A percentile compares a stretch with the other conserved stretches of the same genome.
Evolutionary conservation across 2,329 filamentous ascomycete species (phyloP).

Genomic region (Diaporthe sp.): DNA sequence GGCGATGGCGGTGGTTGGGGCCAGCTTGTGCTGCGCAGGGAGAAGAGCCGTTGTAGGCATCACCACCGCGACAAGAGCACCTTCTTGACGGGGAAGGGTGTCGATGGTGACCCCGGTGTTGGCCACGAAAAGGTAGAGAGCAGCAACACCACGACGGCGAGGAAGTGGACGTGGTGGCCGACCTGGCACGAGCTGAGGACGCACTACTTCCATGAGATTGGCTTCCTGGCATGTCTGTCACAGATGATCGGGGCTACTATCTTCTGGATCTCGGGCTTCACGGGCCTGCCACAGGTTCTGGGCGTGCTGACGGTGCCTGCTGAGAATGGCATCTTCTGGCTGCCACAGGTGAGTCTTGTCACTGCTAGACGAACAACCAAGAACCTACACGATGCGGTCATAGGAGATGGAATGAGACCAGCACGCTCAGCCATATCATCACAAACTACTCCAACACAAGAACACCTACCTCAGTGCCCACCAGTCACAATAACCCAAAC

Average conservation of each 20-base stretch:
- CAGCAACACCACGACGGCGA: slow-evolving; percentile 24
- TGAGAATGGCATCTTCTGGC: slow-evolving; percentile 71
- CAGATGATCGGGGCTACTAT: slow-evolving; percentile 71
- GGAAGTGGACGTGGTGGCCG: slow-evolving; percentile 71
- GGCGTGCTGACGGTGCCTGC: slow-evolving; percentile 58
- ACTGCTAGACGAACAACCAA: not conserved
- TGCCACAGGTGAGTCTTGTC: slow-evolving; percentile 62
- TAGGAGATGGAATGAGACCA: not conserved
- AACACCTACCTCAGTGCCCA: too few relatives aligned
- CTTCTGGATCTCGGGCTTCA: slow-evolving; percentile 75
- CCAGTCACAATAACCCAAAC: not conserved
- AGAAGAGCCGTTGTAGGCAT: slow-evolving; percentile 38
- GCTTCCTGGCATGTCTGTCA: slow-evolving; percentile 70
- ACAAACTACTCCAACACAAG: not conserved
- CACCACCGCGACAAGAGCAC: slow-evolving; percentile 39
- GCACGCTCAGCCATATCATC: not conserved
- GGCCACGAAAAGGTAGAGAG: not conserved
- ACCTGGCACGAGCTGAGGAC: slow-evolving; percentile 66
- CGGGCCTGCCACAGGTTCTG: slow-evolving; percentile 68
- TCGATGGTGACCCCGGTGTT: not conserved
- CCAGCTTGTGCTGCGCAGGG: slow-evolving; percentile 23
- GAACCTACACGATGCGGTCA: too few relatives aligned
- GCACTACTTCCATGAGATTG: slow-evolving; percentile 72
- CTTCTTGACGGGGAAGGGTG: slow-evolving; percentile 21
- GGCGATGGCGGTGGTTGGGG: slow-evolving; percentile 34